Evolutionary conservation across 441 rosid species (phyloP), one percentile per base, ranked within the genome.

Genomic region (Jatropha multifida): DNA sequence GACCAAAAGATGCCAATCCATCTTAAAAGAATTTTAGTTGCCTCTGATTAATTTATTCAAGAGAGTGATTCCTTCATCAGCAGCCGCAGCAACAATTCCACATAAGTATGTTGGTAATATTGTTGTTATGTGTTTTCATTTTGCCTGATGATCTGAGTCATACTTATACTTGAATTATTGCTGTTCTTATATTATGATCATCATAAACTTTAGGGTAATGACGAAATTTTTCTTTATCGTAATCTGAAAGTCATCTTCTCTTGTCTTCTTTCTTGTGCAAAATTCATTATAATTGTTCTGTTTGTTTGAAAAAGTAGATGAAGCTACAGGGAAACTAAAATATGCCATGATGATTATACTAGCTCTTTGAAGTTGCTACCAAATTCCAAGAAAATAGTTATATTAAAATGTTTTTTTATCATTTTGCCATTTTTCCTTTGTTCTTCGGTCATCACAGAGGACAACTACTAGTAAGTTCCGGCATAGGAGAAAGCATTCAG

Each of bases 401-500:
- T 60, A 12, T 6, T 48, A 7, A 40, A 49, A 23, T 32, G 42
- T 5, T 32, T 23, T 52, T 52, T 65, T 58, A 71, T 60, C 48
- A 68, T 73, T n/a, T 64, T 38, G 49, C 58, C 10, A 69, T 71
- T 4, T 49, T 14, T 46, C 15, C 74, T 3, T 73, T 81, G 70
- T 75, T 79, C 65, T 76, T 80, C 38, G 69, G 71, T 58, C 77
- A 49, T 65, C 60, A 54, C 80, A 96, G 97, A 85, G 81, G 82
- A 78, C 84, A 76, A 74, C 84, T 68, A 77, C 81, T 55, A 85
- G 87, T 77, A 95, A 87, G 87, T 83, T 71, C 78, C 88, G 74
- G 73, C 89, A 92, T 65, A 83, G 82, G 77, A 91, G 92, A 84
- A 91, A 90, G 82, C 85, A 81, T 62, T 82, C 91, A 8, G 78